Conservation (phyloP, 2,329 filamentous ascomycete species). For the Tympanopsis confertula region DNA sequence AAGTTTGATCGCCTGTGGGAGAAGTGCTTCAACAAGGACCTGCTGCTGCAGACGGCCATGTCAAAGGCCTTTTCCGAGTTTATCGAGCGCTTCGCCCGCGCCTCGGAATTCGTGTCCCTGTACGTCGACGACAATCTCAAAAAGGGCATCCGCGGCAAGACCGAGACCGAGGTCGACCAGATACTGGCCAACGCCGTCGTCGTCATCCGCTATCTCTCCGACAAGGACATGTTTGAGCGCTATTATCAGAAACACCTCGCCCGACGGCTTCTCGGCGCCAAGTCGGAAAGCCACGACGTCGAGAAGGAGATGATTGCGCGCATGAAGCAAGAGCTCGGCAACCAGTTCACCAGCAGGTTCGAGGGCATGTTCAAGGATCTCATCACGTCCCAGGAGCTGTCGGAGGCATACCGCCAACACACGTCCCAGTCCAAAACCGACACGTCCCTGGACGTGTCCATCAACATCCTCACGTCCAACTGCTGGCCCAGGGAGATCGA, state of each 20-base stretch:
- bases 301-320: conserved; percentile 92
- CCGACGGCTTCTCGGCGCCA: conserved; percentile 73
- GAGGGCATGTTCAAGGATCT: conserved; percentile 99
- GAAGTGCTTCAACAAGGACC: conserved; percentile 62
- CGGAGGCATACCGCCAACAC: conserved; percentile 63
- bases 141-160: conserved; percentile 85
- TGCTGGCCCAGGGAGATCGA: conserved; percentile 91
- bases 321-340: conserved; percentile 94
- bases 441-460: conserved; percentile 64
- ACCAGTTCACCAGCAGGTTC: conserved; percentile 82
- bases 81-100: conserved; percentile 78
- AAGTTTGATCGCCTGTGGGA: conserved; percentile 77
- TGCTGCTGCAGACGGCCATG: conserved; percentile 68
- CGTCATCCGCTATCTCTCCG: conserved; percentile 74
- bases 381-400: conserved; percentile 74
- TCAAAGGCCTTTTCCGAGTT: conserved; percentile 84
- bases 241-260: conserved; percentile 98
- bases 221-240: conserved; percentile 88
- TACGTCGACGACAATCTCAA: conserved; percentile 97
- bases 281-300: conserved; percentile 80
- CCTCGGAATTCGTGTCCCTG: conserved; percentile 84
- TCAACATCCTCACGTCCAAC: conserved; percentile 82
- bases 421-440: conserved; percentile 40
- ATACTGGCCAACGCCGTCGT: conserved; percentile 83
- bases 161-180: conserved; percentile 72